A percentile compares a stretch with the other conserved stretches of the same genome.
Evolutionary conservation across 495 filamentous ascomycete genomes (phyloP).

Genomic region (Penicillium roqueforti): DNA sequence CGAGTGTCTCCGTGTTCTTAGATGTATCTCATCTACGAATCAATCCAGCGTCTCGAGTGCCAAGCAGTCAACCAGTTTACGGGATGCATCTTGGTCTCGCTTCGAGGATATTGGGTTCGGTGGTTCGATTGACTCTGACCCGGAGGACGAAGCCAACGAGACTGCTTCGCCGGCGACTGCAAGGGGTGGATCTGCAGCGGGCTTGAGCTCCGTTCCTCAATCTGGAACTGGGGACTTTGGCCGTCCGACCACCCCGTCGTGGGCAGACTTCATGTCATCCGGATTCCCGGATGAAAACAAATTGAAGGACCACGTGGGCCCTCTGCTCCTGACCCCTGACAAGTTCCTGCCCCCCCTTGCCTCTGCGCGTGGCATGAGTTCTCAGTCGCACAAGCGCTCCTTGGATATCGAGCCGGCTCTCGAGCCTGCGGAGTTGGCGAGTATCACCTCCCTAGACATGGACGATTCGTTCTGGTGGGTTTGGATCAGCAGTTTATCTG

Average conservation of each 20-base stretch:
- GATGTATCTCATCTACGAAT: conserved; percentile 81
- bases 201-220: conserved; percentile 56
- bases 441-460: conserved; percentile 77
- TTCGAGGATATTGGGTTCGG: conserved; percentile 96
- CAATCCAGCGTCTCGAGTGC: conserved; percentile 67
- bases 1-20: conserved; percentile 86
- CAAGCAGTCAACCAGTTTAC: conserved; percentile 64
- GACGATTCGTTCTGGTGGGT: conserved; percentile 99
- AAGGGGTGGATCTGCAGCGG: conserved; percentile 20
- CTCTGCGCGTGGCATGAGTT: conserved; percentile 68
- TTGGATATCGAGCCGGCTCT: conserved; percentile 60
- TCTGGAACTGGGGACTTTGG: conserved; percentile 60
- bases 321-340: conserved; percentile 79
- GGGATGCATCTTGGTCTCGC: conserved; percentile 89
- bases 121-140: conserved; percentile 63
- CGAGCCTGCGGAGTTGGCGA: conserved; percentile 91
- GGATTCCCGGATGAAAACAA: conserved; percentile 77
- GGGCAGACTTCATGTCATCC: conserved; percentile 94
- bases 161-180: conserved; percentile 34
- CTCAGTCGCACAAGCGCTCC: conserved; percentile 76
- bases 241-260: conserved; percentile 91
- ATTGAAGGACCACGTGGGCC: conserved; percentile 45
- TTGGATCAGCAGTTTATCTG: conserved; percentile 95
- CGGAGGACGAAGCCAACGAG: conserved; percentile 54
- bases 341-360: conserved; percentile 83